These are phyloP conservation scores for Syncephalastrum monosporum DNA, from an alignment of 371 early-diverging fungal genomes.

Conservation along the genomic window DNA sequence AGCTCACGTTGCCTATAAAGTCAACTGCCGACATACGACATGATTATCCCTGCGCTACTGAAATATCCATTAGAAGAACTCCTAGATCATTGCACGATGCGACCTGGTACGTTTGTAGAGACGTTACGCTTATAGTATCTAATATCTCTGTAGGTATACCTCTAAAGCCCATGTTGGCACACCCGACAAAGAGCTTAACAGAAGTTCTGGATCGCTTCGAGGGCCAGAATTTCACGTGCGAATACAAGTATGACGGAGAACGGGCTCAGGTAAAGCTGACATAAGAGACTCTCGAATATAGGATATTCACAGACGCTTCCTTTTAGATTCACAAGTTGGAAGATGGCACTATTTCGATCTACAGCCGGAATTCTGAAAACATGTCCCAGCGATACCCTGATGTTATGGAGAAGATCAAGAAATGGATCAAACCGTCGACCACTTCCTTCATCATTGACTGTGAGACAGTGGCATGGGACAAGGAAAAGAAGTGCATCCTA, in stretches of 20 bases:
- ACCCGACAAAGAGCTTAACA: conserved; percentile 94
- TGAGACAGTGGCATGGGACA: conserved; percentile 99
- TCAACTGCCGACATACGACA: conserved; percentile 89
- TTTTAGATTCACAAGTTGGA: conserved; percentile 77
- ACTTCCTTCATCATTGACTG: conserved; percentile 97
- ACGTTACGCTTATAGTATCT: not conserved
- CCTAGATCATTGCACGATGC: conserved; percentile 76
- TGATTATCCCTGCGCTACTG: conserved; percentile 84
- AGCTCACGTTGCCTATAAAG: conserved; percentile 30
- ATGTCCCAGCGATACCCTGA: conserved; percentile 96
- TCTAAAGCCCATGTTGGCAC: conserved; percentile 99
- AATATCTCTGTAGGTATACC: conserved; percentile 67
- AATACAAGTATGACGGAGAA: conserved; percentile 99
- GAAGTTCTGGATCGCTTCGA: conserved; percentile 96
- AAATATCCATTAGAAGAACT: conserved; percentile 71
- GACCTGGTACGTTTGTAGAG: conserved; percentile 65
- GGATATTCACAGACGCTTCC: not conserved
- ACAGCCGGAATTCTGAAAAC: conserved; percentile 97
- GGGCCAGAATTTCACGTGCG: conserved; percentile 90
- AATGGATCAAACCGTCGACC: conserved; percentile 64
- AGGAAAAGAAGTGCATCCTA: conserved; percentile 79
- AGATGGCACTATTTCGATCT: conserved; percentile 81
- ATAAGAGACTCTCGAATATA: not conserved
- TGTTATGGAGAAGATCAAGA: conserved; percentile 66
- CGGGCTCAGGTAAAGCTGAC: conserved; percentile 84